Percentiles rank a stretch among this genome's conserved stretches.
phyloP scores from a whole-genome alignment of 1,284 basidiomycete species.

The Ganoderma sinense region DNA sequence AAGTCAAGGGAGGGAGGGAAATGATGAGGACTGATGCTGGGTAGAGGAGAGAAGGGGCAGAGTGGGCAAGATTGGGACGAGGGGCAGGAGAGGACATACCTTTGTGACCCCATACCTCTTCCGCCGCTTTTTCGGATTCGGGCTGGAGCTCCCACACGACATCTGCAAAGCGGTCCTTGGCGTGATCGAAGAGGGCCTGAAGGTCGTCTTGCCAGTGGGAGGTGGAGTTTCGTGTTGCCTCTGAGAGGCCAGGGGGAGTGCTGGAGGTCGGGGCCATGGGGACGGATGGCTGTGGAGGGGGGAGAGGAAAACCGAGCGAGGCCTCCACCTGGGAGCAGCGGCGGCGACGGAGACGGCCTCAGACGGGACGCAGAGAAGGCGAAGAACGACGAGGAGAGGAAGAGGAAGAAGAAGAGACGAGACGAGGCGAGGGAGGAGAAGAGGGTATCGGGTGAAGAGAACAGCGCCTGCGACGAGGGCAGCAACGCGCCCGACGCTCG shows the following conservation, averaged over 20 bases:
- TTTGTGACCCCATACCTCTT: slow-evolving; percentile 91
- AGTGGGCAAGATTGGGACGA: background rate
- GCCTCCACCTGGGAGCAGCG: slow-evolving; percentile 17
- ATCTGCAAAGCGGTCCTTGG: slow-evolving; percentile 91
- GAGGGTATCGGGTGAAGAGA: slow-evolving; percentile 26
- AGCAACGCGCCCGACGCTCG: background rate
- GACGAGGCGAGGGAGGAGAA: slow-evolving; percentile 8
- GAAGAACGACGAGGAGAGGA: background rate
- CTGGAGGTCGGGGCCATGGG: slow-evolving; percentile 35
- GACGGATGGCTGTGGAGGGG: slow-evolving; percentile 14
- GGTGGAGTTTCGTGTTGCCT: slow-evolving; percentile 71
- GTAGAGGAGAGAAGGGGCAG: background rate
- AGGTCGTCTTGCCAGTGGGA: slow-evolving; percentile 81
- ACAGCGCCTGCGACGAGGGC: background rate
- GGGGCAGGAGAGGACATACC: slow-evolving; percentile 51
- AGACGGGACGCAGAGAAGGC: slow-evolving; percentile 10
- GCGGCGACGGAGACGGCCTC: background rate
- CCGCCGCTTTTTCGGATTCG: slow-evolving; percentile 53
- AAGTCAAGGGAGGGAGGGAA: background rate
- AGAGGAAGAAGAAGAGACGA: slow-evolving; percentile 5
- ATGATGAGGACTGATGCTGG: background rate
- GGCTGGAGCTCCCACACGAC: slow-evolving; percentile 84
- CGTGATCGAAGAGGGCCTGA: slow-evolving; percentile 74
- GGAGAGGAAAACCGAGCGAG: slow-evolving; percentile 16
- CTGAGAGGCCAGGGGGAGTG: slow-evolving; percentile 63